phyloP scores from a whole-genome alignment of 2,329 filamentous ascomycete genomes.

The Nothopassalora personata region DNA sequence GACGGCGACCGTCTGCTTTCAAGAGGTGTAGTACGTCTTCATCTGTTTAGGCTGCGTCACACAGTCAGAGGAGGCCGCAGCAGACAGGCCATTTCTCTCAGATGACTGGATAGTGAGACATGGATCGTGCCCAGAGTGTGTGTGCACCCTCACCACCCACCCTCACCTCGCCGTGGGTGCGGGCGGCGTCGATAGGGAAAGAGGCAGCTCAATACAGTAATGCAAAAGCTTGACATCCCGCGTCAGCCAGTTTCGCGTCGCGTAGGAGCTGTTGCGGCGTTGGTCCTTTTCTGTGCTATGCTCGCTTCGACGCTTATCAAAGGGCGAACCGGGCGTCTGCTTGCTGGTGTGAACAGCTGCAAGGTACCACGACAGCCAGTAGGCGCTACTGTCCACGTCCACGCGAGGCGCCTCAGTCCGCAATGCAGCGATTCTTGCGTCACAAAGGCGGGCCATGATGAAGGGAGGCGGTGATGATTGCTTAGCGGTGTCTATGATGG shows the following conservation, averaged over 20 bases:
- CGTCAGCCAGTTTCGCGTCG: neutral
- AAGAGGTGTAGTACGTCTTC: conserved; percentile 1
- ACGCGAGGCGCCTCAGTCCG: neutral
- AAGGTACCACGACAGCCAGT: neutral
- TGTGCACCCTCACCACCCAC: neutral
- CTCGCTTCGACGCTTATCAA: neutral
- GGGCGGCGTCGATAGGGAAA: neutral
- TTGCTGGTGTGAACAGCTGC: neutral
- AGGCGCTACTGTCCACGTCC: neutral
- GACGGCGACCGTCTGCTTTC: neutral
- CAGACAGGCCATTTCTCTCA: neutral
- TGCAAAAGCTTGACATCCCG: conserved; percentile 1
- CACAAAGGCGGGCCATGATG: neutral
- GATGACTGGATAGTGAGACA: conserved; percentile 1
- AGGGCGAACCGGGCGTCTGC: neutral
- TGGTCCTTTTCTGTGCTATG: neutral
- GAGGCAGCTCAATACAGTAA: neutral
- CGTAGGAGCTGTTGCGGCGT: neutral
- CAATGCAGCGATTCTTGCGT: neutral
- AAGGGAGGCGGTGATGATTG: neutral
- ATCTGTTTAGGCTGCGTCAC: neutral
- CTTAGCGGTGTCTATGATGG: neutral
- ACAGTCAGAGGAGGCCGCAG: conserved; percentile 2
- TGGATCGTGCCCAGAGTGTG: neutral
- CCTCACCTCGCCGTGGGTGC: neutral